phyloP scores from a whole-genome alignment of 2,329 filamentous ascomycete species.

The Hypomyces rosellus region DNA sequence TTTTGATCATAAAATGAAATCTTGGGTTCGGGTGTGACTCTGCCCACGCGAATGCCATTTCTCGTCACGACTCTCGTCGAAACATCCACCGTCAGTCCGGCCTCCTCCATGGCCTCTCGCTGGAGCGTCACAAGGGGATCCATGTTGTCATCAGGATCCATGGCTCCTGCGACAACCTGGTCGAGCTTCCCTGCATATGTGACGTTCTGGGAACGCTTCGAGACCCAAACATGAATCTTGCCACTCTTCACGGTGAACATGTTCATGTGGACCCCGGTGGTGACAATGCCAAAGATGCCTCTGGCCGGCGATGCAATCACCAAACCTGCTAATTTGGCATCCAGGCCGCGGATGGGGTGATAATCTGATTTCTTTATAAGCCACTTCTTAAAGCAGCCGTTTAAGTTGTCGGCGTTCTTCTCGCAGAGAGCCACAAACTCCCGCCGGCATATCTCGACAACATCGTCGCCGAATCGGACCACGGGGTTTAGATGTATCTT shows the following conservation, averaged over 20 bases:
- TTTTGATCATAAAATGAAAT: conserved; percentile 32
- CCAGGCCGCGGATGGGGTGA: conserved; percentile 24
- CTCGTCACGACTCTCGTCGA: conserved; percentile 16
- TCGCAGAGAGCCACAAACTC: conserved; percentile 21
- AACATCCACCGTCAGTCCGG: conserved; percentile 22
- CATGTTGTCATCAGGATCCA: conserved; percentile 24
- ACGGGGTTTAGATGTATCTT: conserved; percentile 18
- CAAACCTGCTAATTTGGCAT: conserved; percentile 16
- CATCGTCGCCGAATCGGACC: conserved; percentile 9
- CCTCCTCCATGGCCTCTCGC: conserved; percentile 30
- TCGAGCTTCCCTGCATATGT: conserved; percentile 31
- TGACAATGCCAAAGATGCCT: conserved; percentile 30
- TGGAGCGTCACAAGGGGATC: conserved; percentile 22
- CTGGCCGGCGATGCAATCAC: conserved; percentile 26
- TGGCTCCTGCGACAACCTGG: conserved; percentile 31
- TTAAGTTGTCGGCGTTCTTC: conserved; percentile 20
- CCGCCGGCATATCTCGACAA: conserved; percentile 13
- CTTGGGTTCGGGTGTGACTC: conserved; percentile 16
- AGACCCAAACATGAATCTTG: conserved; percentile 27
- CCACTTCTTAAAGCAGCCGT: conserved; percentile 23
- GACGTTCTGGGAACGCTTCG: conserved; percentile 22
- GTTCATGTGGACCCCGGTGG: conserved; percentile 32
- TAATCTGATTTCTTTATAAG: conserved; percentile 17
- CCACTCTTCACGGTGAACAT: conserved; percentile 26
- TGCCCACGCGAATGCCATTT: conserved; percentile 17